phyloP scores from a whole-genome alignment of 2,329 filamentous ascomycete genomes.

The Beauveria pseudobassiana region DNA sequence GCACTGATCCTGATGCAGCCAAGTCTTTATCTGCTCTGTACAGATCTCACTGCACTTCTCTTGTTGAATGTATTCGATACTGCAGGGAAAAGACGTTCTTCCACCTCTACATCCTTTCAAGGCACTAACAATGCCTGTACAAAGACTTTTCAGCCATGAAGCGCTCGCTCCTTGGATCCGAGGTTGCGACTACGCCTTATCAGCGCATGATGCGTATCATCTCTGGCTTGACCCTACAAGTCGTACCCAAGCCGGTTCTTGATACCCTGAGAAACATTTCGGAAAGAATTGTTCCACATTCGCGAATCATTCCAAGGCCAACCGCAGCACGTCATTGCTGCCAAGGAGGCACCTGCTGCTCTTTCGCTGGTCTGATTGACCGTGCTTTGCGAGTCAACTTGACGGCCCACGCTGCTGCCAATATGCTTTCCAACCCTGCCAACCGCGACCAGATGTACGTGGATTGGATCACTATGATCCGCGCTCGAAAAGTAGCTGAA shows the following conservation, averaged over 20 bases:
- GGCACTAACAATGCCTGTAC: constrained; percentile 90
- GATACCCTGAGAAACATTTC: constrained; percentile 85
- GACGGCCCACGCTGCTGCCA: constrained; percentile 87
- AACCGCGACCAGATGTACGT: constrained; percentile 94
- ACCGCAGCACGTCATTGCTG: constrained; percentile 75
- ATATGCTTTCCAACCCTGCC: constrained; percentile 80
- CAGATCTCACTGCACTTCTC: constrained; percentile 86
- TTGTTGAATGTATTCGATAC: constrained; percentile 91
- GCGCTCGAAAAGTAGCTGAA: constrained; percentile 55
- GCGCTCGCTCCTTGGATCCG: constrained; percentile 82
- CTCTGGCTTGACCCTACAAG: constrained; percentile 80
- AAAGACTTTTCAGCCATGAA: constrained; percentile 79
- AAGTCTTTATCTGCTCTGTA: constrained; percentile 83
- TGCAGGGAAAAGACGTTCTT: constrained; percentile 97
- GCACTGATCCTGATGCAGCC: constrained; percentile 80
- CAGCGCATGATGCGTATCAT: constrained; percentile 95
- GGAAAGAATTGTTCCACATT: constrained; percentile 66
- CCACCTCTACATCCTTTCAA: constrained; percentile 88
- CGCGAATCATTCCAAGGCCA: constrained; percentile 78
- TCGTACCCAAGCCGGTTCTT: constrained; percentile 79
- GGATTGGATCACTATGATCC: constrained; percentile 70
- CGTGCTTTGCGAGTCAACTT: constrained; percentile 87
- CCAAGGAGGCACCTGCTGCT: constrained; percentile 81
- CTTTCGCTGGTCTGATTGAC: constrained; percentile 83
- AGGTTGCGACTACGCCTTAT: constrained; percentile 91